Conservation (phyloP, 352 stramenopile genomes). For the Globisporangium paroecandrum region DNA sequence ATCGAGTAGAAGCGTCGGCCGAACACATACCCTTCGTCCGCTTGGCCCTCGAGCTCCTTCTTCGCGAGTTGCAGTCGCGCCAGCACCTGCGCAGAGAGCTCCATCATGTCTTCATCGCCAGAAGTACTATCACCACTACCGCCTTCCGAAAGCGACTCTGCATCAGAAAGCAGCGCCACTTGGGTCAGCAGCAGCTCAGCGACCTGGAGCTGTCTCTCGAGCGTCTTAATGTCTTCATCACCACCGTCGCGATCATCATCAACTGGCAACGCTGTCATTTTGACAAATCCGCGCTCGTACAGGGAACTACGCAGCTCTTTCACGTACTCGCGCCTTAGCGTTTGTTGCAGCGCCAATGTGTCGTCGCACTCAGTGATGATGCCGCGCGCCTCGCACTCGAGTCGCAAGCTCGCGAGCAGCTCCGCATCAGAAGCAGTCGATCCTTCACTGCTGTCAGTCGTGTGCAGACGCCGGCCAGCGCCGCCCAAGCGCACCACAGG, state of each 20-base stretch:
- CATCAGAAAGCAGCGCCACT: conserved; percentile 16
- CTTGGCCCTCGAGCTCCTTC: conserved; percentile 36
- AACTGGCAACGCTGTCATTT: conserved; percentile 22
- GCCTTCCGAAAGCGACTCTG: neutral
- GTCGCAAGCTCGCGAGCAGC: conserved; percentile 18
- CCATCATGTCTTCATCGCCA: neutral
- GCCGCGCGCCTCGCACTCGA: conserved; percentile 48
- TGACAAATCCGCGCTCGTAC: conserved; percentile 34
- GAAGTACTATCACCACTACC: neutral
- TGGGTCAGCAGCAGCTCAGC: conserved; percentile 43
- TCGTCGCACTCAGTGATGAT: conserved; percentile 13
- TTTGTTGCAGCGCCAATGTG: conserved; percentile 4
- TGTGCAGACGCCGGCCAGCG: neutral
- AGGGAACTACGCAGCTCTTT: conserved; percentile 34
- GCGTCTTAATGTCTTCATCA: conserved; percentile 19
- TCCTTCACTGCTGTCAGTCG: too few relatives aligned
- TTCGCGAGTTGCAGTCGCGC: conserved; percentile 30
- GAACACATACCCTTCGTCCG: conserved; percentile 64
- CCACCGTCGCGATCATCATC: neutral
- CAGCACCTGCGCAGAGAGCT: conserved; percentile 14
- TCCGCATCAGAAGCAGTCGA: neutral
- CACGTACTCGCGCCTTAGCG: conserved; percentile 28
- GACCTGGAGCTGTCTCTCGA: conserved; percentile 41
- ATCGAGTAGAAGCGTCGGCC: conserved; percentile 57
- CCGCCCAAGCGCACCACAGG: conserved; percentile 40